Conservation (phyloP, 2,329 filamentous ascomycete species). For the Scolecobasidium constrictum region DNA sequence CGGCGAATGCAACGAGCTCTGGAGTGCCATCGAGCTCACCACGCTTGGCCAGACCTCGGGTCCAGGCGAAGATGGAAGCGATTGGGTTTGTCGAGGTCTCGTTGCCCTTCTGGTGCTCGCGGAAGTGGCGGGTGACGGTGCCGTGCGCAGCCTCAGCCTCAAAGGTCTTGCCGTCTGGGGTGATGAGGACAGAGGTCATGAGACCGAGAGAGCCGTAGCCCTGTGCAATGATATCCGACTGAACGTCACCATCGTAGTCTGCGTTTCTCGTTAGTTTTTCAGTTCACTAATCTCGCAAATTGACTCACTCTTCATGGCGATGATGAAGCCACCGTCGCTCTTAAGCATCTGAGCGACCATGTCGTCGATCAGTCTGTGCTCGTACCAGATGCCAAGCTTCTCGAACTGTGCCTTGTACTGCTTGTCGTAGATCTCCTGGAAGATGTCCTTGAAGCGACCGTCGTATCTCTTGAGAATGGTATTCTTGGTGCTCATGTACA, state of each 20-base stretch:
- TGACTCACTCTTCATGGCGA: constrained; percentile 94
- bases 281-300: neutral
- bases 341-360: constrained; percentile 99
- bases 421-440: constrained; percentile 89
- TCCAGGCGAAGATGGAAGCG: constrained; percentile 98
- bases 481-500: constrained; percentile 99
- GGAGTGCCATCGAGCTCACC: constrained; percentile 90
- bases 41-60: constrained; percentile 83
- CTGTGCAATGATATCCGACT: constrained; percentile 96
- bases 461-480: constrained; percentile 99
- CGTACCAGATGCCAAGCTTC: constrained; percentile 92
- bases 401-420: constrained; percentile 84
- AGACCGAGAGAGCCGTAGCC: constrained; percentile 96
- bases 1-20: constrained; percentile 81
- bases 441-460: constrained; percentile 98
- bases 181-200: constrained; percentile 97
- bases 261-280: constrained; percentile 4
- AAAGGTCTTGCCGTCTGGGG: constrained; percentile 91
- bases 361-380: constrained; percentile 97
- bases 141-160: constrained; percentile 97
- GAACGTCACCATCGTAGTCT: constrained; percentile 99
- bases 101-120: constrained; percentile 95
- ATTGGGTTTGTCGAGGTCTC: constrained; percentile 98
- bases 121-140: constrained; percentile 96
- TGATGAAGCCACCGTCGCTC: constrained; percentile 90